Conservation (phyloP, 2,329 filamentous ascomycete species). For the Berkeleyomyces rouxiae region DNA sequence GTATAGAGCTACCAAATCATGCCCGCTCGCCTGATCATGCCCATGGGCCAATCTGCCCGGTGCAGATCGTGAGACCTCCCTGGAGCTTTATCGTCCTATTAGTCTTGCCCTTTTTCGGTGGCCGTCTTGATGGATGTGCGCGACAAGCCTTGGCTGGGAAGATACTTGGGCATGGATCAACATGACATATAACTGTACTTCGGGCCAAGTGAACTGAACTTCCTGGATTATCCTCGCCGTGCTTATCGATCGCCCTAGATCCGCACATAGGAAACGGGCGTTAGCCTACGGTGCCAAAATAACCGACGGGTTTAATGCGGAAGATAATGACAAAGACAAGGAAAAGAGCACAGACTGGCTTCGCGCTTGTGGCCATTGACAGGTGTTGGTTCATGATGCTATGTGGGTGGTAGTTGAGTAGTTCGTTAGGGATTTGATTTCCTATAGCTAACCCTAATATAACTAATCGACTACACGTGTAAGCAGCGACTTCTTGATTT, state of each 20-base stretch:
- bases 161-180: neutral
- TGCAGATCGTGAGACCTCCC: neutral
- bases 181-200: neutral
- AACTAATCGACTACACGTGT: too few relatives aligned
- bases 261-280: neutral
- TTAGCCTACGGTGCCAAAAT: neutral
- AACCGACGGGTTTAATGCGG: neutral
- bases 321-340: neutral
- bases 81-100: neutral
- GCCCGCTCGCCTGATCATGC: neutral
- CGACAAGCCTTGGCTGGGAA: neutral
- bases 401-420: too few relatives aligned
- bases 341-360: too few relatives aligned
- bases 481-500: too few relatives aligned
- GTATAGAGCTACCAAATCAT: neutral
- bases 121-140: neutral
- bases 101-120: neutral
- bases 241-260: neutral
- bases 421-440: too few relatives aligned
- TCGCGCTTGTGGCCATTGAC: too few relatives aligned
- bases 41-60: neutral
- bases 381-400: too few relatives aligned
- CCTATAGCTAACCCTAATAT: too few relatives aligned
- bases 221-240: neutral
- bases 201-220: neutral